phyloP scores from a whole-genome alignment of 108 stramenopile genomes.

The Nitzschia inconspicua region DNA sequence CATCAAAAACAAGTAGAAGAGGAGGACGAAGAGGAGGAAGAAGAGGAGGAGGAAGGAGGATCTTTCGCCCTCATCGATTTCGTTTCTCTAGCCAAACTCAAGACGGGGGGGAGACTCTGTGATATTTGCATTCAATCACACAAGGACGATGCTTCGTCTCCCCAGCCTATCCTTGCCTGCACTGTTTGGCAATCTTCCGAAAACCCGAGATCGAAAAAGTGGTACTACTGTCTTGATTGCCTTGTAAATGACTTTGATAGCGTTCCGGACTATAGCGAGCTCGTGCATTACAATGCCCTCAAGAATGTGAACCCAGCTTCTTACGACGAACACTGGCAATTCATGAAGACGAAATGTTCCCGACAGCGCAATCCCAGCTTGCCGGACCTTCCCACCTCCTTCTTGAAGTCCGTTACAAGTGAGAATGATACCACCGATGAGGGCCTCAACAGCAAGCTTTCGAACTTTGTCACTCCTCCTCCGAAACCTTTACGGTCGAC shows the following conservation, averaged over 20 bases:
- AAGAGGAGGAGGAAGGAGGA: slow-evolving; percentile 29
- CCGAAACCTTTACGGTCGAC: background rate
- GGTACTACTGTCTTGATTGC: slow-evolving; percentile 56
- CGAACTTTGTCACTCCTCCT: slow-evolving; percentile 46
- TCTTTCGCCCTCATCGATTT: slow-evolving; percentile 41
- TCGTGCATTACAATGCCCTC: too few relatives aligned
- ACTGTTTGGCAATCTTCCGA: slow-evolving; percentile 25
- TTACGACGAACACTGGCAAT: slow-evolving; percentile 41
- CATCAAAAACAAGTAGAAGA: background rate
- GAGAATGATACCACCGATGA: slow-evolving; percentile 14
- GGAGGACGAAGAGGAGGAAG: slow-evolving; percentile 16
- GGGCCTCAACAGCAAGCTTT: background rate
- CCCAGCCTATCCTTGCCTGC: slow-evolving; percentile 44
- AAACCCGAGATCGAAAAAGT: slow-evolving; percentile 20
- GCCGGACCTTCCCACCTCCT: slow-evolving; percentile 37
- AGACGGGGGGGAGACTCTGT: too few relatives aligned
- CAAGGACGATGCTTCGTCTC: slow-evolving; percentile 20
- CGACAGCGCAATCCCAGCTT: slow-evolving; percentile 33
- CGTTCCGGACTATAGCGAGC: slow-evolving; percentile 49
- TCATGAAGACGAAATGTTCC: slow-evolving; percentile 61
- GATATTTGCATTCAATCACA: slow-evolving; percentile 20
- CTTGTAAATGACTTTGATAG: slow-evolving; percentile 60
- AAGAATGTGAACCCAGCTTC: too few relatives aligned
- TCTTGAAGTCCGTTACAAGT: background rate
- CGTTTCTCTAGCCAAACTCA: slow-evolving; percentile 34